Base-by-base conservation (phyloP, 192 early-diverging fungal genomes). In the Globomyces pollinis-pini region DNA sequence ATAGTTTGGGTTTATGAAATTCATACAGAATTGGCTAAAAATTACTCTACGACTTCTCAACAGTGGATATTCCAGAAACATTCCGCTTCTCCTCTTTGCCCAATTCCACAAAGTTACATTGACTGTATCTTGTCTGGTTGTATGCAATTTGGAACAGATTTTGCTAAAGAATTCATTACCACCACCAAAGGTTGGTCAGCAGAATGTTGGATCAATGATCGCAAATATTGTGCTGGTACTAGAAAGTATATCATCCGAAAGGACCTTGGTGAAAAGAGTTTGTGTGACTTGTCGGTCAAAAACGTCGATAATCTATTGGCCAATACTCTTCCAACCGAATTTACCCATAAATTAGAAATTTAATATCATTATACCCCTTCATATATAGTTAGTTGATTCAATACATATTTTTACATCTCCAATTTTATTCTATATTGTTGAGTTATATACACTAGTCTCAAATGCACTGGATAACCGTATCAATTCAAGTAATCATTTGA, bases 31-130 rank as follows among this genome's bases (percentile, higher is more conserved):
- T 28, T 21, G 7, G 21, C 58, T 29, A 31, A 52, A 43, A 35
- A 50, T 56, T 21, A 28, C 15, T 38, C 60, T 34, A 33, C 52
- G 23, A 30, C 51, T 15, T 35, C 33, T 0, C 55, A 49, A 20
- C 59, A 55, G 20, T 50, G 38, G n/a, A 9, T 1, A 15, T 7
- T 28, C 26, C 5, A 11, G 5, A 38, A 57, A 57, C 67, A 61
- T 47, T 29, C 28, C 4, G 64, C 76, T 2, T 55, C 57, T 28
- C 49, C 30, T 2, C 20, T 32, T 15, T 59, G 59, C 15, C 76
- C 76, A 29, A 71, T 78, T 57, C 76, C 76, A 16, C 76, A 75
- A 50, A 56, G 57, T 34, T 78, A 78, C 57, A 21, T 78, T 33
- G 76, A 78, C 67, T 69, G 66, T 59, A 68, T 73, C 35, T 33